Conservation (phyloP, 306 rosid species). For the Vicia villosa region DNA sequence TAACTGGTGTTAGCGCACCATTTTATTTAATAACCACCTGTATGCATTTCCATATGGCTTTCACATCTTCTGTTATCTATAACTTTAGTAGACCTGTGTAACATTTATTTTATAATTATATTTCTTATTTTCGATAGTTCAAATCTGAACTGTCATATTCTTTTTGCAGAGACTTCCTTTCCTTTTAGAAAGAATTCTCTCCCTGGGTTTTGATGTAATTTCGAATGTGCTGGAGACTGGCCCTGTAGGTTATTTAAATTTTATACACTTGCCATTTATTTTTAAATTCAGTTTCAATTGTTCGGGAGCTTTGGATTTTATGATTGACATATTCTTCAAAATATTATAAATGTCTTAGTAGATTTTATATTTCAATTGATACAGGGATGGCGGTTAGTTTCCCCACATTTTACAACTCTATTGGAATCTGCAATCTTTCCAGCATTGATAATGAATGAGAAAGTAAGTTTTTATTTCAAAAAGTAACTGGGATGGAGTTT, state of each 20-base stretch:
- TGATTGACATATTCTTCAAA: conserved; percentile 9
- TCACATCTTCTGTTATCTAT: neutral
- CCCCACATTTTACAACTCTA: conserved; percentile 76
- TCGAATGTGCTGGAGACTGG: conserved; percentile 88
- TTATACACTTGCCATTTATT: conserved; percentile 27
- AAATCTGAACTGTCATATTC: conserved; percentile 36
- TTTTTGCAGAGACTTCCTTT: conserved; percentile 68
- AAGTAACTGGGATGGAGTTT: conserved; percentile 2
- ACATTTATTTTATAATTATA: conserved; percentile 16
- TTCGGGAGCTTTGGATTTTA: neutral
- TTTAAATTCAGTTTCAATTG: conserved; percentile 24
- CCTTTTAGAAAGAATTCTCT: conserved; percentile 73
- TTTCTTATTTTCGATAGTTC: conserved; percentile 25
- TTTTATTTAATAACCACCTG: conserved; percentile 9
- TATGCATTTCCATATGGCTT: conserved; percentile 15
- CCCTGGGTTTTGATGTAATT: conserved; percentile 79
- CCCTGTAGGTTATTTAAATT: conserved; percentile 54
- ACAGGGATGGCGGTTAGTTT: conserved; percentile 94
- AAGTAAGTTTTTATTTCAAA: conserved; percentile 50
- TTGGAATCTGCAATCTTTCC: conserved; percentile 84
- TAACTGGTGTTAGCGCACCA: conserved; percentile 2
- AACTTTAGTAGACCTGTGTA: conserved; percentile 28
- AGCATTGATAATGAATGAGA: conserved; percentile 76
- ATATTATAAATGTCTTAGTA: conserved; percentile 8
- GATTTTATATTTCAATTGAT: conserved; percentile 34